phyloP scores from a whole-genome alignment of 2,329 filamentous ascomycete genomes.

The Pseudocercospora ulei region DNA sequence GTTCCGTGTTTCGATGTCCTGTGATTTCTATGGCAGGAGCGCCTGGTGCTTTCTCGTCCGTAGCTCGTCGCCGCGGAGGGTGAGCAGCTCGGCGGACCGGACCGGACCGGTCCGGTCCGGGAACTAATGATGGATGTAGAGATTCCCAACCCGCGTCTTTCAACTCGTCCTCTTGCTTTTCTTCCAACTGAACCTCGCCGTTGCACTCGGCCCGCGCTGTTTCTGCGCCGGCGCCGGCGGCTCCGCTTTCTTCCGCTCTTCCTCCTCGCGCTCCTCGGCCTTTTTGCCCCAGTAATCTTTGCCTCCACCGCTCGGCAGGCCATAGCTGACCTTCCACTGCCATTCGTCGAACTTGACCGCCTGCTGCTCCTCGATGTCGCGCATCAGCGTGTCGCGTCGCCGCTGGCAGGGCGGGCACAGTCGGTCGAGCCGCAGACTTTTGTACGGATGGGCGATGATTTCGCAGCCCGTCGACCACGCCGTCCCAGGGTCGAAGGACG shows the following conservation, averaged over 20 bases:
- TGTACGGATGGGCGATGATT: constrained; percentile 34
- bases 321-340: constrained; percentile 39
- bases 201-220: constrained; percentile 4
- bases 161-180: constrained; percentile 18
- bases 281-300: constrained; percentile 29
- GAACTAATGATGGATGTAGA: constrained; percentile 2
- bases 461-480: constrained; percentile 26
- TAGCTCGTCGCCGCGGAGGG: no score
- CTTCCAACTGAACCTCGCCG: constrained; percentile 25
- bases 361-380: constrained; percentile 25
- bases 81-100: no score
- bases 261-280: constrained; percentile 23
- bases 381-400: constrained; percentile 27
- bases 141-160: constrained; percentile 5
- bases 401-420: constrained; percentile 33
- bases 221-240: constrained; percentile 8
- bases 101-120: constrained; percentile 5
- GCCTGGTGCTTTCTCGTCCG: no score
- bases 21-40: no score
- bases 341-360: constrained; percentile 35
- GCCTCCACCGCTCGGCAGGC: constrained; percentile 25
- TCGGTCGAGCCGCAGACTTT: constrained; percentile 31
- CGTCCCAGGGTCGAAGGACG: constrained; percentile 23
- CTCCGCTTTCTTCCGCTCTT: constrained; percentile 18
- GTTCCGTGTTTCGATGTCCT: no score